Percentiles rank a stretch among this genome's conserved stretches.
phyloP scores from a whole-genome alignment of 306 rosid genomes.

The Quercus rubra region DNA sequence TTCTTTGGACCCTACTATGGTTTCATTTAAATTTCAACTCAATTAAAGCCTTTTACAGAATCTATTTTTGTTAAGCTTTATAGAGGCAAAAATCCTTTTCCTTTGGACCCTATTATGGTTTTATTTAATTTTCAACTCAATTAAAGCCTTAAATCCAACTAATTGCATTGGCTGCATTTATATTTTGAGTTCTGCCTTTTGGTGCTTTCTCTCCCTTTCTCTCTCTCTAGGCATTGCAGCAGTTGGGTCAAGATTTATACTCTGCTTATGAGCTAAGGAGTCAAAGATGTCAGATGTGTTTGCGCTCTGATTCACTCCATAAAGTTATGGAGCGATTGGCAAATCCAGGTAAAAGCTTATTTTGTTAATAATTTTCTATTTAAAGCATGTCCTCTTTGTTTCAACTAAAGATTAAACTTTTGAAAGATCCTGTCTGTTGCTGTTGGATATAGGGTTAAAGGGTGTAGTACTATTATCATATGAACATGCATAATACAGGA shows the following conservation, averaged over 20 bases:
- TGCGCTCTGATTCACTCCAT: constrained; percentile 82
- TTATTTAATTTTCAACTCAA: neutral
- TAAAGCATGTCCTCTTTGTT: constrained; percentile 4
- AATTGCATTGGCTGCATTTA: neutral
- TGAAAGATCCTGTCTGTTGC: neutral
- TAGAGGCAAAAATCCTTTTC: neutral
- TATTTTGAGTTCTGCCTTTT: constrained; percentile 7
- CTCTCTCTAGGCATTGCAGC: constrained; percentile 83
- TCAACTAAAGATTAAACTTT: neutral
- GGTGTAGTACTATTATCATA: too few relatives aligned
- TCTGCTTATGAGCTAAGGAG: constrained; percentile 65
- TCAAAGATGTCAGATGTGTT: constrained; percentile 97
- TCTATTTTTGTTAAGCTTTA: neutral
- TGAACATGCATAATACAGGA: neutral
- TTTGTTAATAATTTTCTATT: constrained; percentile 1
- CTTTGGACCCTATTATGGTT: neutral
- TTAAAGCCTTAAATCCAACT: neutral
- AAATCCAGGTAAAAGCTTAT: constrained; percentile 51
- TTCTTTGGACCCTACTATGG: neutral
- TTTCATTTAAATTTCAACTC: neutral
- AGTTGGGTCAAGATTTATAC: constrained; percentile 74
- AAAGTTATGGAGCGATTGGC: constrained; percentile 98
- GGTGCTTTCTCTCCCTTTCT: neutral
- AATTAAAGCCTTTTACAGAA: neutral
- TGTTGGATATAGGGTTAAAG: too few relatives aligned